Base-by-base conservation (phyloP, 73 alveolate species). In the Paramecium biaurelia region DNA sequence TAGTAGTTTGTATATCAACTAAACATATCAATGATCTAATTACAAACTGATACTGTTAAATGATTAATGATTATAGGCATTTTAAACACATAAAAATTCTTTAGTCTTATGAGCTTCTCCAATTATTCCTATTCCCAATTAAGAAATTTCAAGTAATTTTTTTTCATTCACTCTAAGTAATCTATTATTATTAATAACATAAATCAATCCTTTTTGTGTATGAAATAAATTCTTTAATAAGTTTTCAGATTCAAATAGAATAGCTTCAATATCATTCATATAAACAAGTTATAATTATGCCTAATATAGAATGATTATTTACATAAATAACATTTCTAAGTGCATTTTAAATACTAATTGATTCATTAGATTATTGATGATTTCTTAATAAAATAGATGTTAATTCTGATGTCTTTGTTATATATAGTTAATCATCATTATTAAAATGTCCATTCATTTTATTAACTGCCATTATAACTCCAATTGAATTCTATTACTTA, bases 351-450 rank as follows among this genome's bases (percentile, higher is more conserved):
- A 79, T 79, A 20, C 63, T 30, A 5, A 79, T 45, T n/a, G 76
- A 41, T 42, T 79, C 90, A 79, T 23, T 79, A 9, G 90, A 79
- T 79, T 79, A 7, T 79, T 79, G 28, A 43, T 79, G 90, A 43
- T 41, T 79, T 43, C 90, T 79, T 7, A 79, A 34, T 26, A 79
- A 45, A 21, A 79, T 79, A 18, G 76, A 23, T 43, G 47, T 47
- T 15, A 42, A 10, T 79, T 79, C 90, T 42, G 76, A 79, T 6
- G 56, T 45, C 47, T 79, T 79, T 10, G 45, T 10, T 7, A 79
- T 79, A 14, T 18, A 79, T 14, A 41, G 47, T 24, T 79, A 21
- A 20, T 79, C 90, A 79, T 79, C 90, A 43, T 79, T 41, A 47
- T 26, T 79, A 79, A 79, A 79, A 45, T 79, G 90, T 42, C 90